Evolutionary conservation across 2,329 filamentous ascomycete species (phyloP), one percentile per base, ranked within the genome.

Genomic region (Amesomyces nigricolor): DNA sequence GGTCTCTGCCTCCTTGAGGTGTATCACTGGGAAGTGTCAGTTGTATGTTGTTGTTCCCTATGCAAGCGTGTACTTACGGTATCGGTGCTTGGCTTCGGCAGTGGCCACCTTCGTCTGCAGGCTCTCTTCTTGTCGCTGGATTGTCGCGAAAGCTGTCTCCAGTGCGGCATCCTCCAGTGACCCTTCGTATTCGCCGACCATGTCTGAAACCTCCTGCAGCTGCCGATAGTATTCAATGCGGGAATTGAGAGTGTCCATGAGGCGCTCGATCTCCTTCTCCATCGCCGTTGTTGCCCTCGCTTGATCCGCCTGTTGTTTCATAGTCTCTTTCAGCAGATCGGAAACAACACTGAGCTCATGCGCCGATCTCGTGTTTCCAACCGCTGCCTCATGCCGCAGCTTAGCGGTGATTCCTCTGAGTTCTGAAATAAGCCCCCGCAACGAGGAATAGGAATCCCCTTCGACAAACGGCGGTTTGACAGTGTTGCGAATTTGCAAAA

Each of bases 201-300:
- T 89, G 66, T 97, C 92, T 0, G 91, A 96, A n/a, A 97, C 84
- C 26, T 83, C 81, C 67, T 97, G 94, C 10, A 97, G 77, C 65
- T 96, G 91, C 5, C 87, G 84, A 67, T 97, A 97, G 67, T 91
- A 97, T 55, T 94, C 90, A 0, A 96, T 73, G 13, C 94, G 85
- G 38, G 84, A 78, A 65, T 97, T 97, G 83, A 95, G 91, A 0
- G 87, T 83, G 14, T 78, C 76, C 29, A 83, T 86, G 67, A 95
- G 94, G 29, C 83, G 73, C 46, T 92, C 86, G 5, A 90, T 73
- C 68, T 96, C 91, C 57, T 81, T 81, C 58, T 89, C 84, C 11
- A 86, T 68, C 5, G 69, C 70, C 2, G 66, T 57, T 0, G 68
- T 65, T 0, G 71, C 74, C 64, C 83, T 84, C 35, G 62, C 74